Base-by-base conservation (phyloP, 129 eudicot genomes). In the Flaveria sonorensis region DNA sequence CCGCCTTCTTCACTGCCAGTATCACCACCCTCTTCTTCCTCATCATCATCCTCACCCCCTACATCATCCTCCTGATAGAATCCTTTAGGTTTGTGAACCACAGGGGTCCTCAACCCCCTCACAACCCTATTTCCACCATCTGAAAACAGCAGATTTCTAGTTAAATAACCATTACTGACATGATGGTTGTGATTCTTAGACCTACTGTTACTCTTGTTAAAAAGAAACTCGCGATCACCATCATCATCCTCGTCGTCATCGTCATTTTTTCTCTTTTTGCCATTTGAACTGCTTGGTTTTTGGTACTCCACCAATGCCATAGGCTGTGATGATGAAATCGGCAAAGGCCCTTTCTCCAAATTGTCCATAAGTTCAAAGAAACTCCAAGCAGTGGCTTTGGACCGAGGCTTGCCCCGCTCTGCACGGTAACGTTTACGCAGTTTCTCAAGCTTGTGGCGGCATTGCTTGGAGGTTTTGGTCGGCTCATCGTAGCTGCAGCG, bases 361-460 rank as follows among this genome's bases (percentile, higher is more conserved):
- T 59, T 84, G 57, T 90, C 95, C 98, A 93, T 93, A 24, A 88
- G 80, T 28, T 81, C 82, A 70, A 88, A 93, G 32, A 85, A 87
- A 62, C 79, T 88, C 98, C 98, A 93, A 4, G 85, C 78, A 71
- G 76, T 47, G 20, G 86, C 79, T 72, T 73, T 78, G 6, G 92
- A 82, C 43, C 80, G 66, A 11, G 96, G 92, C 23, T 87, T 88
- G 10, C 45, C 83, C 39, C 83, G 63, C 79, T 93, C 98, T 7
- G 96, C 70, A 0, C 98, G 91, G 46, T 93, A 93, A 1, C 98
- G 86, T 64, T 93, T 90, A 24, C 98, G 89, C 61, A 93, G 95
- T 71, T 93, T 93, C 65, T 93, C 98, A 45, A 93, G 91, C 83
- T 93, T 93, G 84, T 93, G 98, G 79, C 98, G 95, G 85, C 98